Evolutionary conservation across 169 alveolate genomes (phyloP).

Genomic region (Cryptosporidium felis): DNA sequence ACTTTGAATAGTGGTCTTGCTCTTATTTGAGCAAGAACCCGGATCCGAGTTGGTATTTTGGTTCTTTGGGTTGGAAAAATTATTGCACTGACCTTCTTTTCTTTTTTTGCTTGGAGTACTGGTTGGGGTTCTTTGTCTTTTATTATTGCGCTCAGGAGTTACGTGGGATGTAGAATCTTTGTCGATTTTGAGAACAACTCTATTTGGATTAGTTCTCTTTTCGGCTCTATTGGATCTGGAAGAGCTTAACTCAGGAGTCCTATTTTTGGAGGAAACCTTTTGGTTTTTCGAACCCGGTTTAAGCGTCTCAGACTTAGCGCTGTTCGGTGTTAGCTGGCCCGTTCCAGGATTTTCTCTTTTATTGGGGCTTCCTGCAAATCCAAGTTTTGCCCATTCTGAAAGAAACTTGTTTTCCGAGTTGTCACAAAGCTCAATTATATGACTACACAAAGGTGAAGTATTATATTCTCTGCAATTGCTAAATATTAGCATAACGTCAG

Average conservation of each 20-base stretch:
- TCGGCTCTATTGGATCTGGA: not conserved
- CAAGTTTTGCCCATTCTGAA: slow-evolving; percentile 37
- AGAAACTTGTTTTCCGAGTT: slow-evolving; percentile 17
- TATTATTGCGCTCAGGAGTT: no score
- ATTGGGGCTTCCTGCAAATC: slow-evolving; percentile 5
- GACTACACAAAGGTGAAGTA: slow-evolving; percentile 42
- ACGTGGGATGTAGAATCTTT: not conserved
- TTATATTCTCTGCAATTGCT: slow-evolving; percentile 49
- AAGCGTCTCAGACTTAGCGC: no score
- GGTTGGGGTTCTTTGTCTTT: no score
- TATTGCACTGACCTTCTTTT: no score
- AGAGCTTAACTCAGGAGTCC: not conserved
- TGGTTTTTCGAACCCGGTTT: no score
- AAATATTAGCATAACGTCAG: slow-evolving; percentile 36
- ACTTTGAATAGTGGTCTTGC: no score
- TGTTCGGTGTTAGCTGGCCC: no score
- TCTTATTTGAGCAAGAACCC: no score
- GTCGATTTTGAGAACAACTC: not conserved
- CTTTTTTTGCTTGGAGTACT: no score
- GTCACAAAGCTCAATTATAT: slow-evolving; percentile 8
- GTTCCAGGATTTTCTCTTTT: no score
- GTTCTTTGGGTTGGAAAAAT: no score
- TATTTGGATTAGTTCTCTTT: not conserved
- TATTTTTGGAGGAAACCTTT: not conserved
- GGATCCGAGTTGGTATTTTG: no score